A percentile compares a stretch with the other conserved stretches of the same genome.
Evolutionary conservation across 2,329 filamentous ascomycete species (phyloP).

Genomic region (Nigrograna mackinnonii): DNA sequence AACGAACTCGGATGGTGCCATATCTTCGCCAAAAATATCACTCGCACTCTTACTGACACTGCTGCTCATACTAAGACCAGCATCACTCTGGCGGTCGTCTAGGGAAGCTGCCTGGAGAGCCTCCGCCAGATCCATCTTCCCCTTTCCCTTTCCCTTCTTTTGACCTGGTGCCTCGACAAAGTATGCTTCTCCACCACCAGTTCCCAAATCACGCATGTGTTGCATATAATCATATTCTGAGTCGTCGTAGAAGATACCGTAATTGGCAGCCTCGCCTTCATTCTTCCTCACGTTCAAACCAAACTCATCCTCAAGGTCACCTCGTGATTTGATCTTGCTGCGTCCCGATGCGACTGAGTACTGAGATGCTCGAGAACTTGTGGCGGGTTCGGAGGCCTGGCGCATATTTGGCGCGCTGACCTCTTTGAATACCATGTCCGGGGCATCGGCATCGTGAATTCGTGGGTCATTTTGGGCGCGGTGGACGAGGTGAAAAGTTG

Average conservation of each 20-base stretch:
- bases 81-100: constrained; percentile 45
- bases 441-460: constrained; percentile 88
- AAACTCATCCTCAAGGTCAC: constrained; percentile 77
- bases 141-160: constrained; percentile 70
- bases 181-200: constrained; percentile 68
- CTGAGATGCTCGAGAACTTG: constrained; percentile 49
- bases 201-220: constrained; percentile 83
- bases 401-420: constrained; percentile 47
- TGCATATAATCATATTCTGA: constrained; percentile 99
- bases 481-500: constrained; percentile 92
- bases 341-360: constrained; percentile 46
- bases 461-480: constrained; percentile 96
- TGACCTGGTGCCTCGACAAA: constrained; percentile 77
- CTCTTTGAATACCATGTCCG: constrained; percentile 87
- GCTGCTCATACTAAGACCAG: constrained; percentile 47
- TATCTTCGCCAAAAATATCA: constrained; percentile 71
- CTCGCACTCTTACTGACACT: constrained; percentile 43
- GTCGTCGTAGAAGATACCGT: constrained; percentile 95
- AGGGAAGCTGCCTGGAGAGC: constrained; percentile 64
- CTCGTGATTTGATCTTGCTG: constrained; percentile 66
- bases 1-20: constrained; percentile 79
- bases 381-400: constrained; percentile 38
- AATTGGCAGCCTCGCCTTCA: constrained; percentile 92
- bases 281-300: constrained; percentile 76
- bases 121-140: constrained; percentile 81